A percentile compares a stretch with the other conserved stretches of the same genome.
Evolutionary conservation across 2,329 filamentous ascomycete genomes (phyloP).

Genomic region (Claviceps africana): DNA sequence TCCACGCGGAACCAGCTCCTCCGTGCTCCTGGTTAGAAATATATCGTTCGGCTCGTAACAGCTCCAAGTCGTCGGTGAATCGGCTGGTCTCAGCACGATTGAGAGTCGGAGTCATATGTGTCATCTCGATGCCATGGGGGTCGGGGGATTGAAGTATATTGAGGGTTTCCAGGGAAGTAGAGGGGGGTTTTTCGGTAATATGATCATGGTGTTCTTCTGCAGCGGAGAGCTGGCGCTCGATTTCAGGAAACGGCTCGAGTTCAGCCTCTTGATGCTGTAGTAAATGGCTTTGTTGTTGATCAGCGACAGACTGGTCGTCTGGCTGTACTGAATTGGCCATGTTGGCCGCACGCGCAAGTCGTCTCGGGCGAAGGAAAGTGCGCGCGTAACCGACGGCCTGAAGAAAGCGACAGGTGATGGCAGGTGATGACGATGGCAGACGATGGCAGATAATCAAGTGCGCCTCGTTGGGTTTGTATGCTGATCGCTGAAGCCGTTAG

Average conservation of each 20-base stretch:
- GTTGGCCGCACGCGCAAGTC: neutral
- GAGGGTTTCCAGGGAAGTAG: constrained; percentile 18
- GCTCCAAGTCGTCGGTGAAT: constrained; percentile 34
- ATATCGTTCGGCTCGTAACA: constrained; percentile 32
- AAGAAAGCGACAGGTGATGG: neutral
- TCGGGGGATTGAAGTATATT: constrained; percentile 15
- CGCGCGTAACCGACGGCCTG: neutral
- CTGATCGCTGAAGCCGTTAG: neutral
- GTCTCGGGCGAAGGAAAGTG: neutral
- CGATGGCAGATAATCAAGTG: neutral
- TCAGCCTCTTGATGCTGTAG: neutral
- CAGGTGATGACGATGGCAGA: neutral
- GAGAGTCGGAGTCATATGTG: constrained; percentile 11
- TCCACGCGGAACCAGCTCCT: constrained; percentile 7
- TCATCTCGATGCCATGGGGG: constrained; percentile 10
- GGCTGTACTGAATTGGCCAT: constrained; percentile 4
- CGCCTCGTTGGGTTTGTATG: neutral
- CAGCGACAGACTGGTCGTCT: neutral
- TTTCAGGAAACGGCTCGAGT: constrained; percentile 3
- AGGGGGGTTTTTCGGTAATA: constrained; percentile 12
- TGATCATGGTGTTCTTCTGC: constrained; percentile 5
- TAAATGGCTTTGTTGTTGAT: constrained; percentile 2
- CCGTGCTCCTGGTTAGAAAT: constrained; percentile 30
- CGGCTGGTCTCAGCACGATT: constrained; percentile 23
- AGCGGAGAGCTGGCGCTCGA: neutral